Base-by-base conservation (phyloP, 805 yeast species). In the Saturnispora galanensis region DNA sequence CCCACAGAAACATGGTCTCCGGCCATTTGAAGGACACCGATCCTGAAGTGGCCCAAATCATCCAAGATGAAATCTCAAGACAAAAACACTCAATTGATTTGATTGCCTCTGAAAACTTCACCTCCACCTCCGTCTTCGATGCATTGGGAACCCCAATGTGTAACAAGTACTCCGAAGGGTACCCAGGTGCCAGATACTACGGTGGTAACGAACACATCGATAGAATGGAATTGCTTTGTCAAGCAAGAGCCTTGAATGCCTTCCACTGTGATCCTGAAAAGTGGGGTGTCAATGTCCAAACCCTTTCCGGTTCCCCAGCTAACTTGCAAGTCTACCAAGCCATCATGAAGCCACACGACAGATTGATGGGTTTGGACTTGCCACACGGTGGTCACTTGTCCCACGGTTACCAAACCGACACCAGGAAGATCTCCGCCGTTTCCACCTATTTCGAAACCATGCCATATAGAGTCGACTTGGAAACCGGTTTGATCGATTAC, bases 301-400 rank as follows among this genome's bases (percentile, higher is more conserved):
- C 97, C 3, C 73, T 90, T 56, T 84, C 95, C 45, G 98, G 98
- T 50, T 89, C 97, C 6, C 97, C 97, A 52, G 97, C 97, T 45
- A 90, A 90, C 67, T 74, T 90, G 64, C 86, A 90, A 57, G 88
- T 88, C 31, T 90, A 90, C 67, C 84, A 88, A 46, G 94, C 97
- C 29, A 66, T 90, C 40, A 67, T 90, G 76, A 82, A 84, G 56
- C 87, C 84, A 41, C 93, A 88, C 53, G 97, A 88, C 59, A 79
- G 97, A 65, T 67, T 90, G 53, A 90, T 90, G 98, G 98, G 98
- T 57, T 76, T 90, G 52, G 97, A 90, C 65, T 76, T 90, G 61
- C 97, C 98, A 49, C 97, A 90, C 59, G 98, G 98, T 58, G 98
- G 98, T 53, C 98, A 90, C 65, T 76, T 90, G 63, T 84, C 95